Evolutionary conservation across 1,284 basidiomycete species (phyloP), one percentile per base, ranked within the genome.

Genomic region (Moesziomyces globuligerus): DNA sequence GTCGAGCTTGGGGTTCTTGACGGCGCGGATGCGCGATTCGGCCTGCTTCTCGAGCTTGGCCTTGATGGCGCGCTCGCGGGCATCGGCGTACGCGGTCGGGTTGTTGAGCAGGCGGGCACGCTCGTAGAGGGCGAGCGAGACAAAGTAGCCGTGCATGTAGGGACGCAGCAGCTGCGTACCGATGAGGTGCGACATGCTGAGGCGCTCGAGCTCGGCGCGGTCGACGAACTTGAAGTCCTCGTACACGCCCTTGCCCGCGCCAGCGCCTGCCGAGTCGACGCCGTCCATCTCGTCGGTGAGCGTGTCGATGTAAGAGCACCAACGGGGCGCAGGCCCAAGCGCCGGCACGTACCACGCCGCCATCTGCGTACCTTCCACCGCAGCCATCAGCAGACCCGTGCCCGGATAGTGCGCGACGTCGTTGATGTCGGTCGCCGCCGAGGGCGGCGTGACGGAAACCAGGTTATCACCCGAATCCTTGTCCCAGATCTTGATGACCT

Each of bases 101-200:
- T 98, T 97, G 64, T 92, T 90, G 74, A 98, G 93, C 75, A 97
- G 88, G 32, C 94, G 89, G 1, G 96, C 96, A 48, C 94, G 91
- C 76, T 96, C 92, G 86, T 98, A 98, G 7, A 98, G 88, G 78
- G 93, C 91, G 83, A 98, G 89, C 10, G 93, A 91, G 73, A 98
- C 85, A 86, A 99, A 98, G 88, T 94, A 98, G 46, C 96, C 96
- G 84, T 99, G 96, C 95, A 99, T 98, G 85, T 98, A 99, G 1
- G 96, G 95, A 83, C 95, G 94, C 86, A 98, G 90, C 15, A 92
- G 88, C 11, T 93, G 89, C 1, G 94, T 96, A 49, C 96, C 96
- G 76, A 97, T 85, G 74, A 98, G 91, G 83, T 96, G 92, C 72
- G 93, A 90, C 83, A 99, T 93, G 73, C 55, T 47, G 57, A 70